A percentile compares a stretch with the other conserved stretches of the same genome.
These are phyloP conservation scores for Corniculantispora saksenae DNA, from an alignment of 2,329 filamentous ascomycete species.

Conservation along the genomic window DNA sequence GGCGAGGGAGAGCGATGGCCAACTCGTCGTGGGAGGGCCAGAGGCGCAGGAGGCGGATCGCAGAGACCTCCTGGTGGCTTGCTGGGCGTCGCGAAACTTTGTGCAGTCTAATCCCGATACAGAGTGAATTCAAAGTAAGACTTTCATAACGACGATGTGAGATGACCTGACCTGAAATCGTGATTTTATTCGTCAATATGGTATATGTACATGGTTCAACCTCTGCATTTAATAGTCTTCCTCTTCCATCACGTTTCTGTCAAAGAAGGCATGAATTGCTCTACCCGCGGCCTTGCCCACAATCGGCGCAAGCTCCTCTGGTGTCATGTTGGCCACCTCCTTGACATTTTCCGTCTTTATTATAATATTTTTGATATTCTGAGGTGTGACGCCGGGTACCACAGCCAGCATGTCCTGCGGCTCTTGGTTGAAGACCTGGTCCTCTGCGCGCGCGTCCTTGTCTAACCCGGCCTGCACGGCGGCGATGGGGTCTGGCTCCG, in stretches of 20 bases:
- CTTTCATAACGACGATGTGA: not conserved
- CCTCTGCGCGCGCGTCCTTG: constrained; percentile 56
- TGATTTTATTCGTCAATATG: not conserved
- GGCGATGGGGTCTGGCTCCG: constrained; percentile 85
- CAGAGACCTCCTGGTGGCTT: constrained; percentile 2
- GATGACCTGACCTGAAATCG: not conserved
- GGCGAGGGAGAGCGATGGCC: not conserved
- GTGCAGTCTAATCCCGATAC: not conserved
- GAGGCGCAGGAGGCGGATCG: not conserved
- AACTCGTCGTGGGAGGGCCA: not conserved
- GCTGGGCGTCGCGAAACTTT: constrained; percentile 14
- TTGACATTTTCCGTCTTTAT: constrained; percentile 73
- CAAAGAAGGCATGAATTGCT: constrained; percentile 81
- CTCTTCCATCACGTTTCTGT: constrained; percentile 59
- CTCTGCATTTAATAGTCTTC: constrained; percentile 31
- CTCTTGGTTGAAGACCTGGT: constrained; percentile 76
- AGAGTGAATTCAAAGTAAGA: not conserved
- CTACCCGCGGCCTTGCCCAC: constrained; percentile 77
- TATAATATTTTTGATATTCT: constrained; percentile 73
- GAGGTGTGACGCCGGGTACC: constrained; percentile 81
- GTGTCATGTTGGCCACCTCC: constrained; percentile 84
- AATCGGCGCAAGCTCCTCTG: constrained; percentile 68
- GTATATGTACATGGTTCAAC: not conserved
- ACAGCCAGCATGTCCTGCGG: constrained; percentile 88
- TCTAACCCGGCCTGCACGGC: constrained; percentile 80